Evolutionary conservation across 179 eudicot genomes (phyloP).

Genomic region (Amaranthus tricolor): DNA sequence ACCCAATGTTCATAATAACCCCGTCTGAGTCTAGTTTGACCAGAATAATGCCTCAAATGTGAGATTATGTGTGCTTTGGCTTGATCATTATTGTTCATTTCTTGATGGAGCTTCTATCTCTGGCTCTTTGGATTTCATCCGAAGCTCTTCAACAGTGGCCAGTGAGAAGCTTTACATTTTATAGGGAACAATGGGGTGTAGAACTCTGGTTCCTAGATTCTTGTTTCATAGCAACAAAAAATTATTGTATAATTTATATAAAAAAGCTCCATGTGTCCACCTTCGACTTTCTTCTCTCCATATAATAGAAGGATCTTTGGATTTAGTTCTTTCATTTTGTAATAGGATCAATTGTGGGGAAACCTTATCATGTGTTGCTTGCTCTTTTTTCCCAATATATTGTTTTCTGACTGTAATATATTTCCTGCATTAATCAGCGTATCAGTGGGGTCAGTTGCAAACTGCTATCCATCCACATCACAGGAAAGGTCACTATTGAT

Average conservation of each 20-base stretch:
- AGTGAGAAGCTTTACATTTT: neutral
- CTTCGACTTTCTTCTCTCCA: neutral
- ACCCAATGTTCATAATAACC: no score
- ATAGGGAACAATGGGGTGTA: neutral
- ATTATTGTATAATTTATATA: neutral
- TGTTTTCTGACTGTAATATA: neutral
- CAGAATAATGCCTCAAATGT: neutral
- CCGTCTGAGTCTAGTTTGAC: neutral
- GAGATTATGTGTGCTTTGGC: neutral
- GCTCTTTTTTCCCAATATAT: neutral
- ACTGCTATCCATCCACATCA: constrained; percentile 66
- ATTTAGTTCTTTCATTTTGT: neutral
- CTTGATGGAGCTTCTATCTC: neutral
- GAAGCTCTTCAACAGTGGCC: neutral
- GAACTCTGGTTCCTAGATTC: neutral
- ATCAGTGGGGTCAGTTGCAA: constrained; percentile 76
- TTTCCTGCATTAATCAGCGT: constrained; percentile 48
- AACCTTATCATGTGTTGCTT: neutral
- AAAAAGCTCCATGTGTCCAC: neutral
- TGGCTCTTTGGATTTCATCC: neutral
- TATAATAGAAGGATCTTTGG: neutral
- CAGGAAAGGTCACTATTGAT: constrained; percentile 59
- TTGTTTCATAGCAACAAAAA: neutral
- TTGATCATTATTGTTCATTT: neutral
- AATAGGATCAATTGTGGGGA: no score